Conservation (phyloP, 78 protist species). For the Guillardia theta region DNA sequence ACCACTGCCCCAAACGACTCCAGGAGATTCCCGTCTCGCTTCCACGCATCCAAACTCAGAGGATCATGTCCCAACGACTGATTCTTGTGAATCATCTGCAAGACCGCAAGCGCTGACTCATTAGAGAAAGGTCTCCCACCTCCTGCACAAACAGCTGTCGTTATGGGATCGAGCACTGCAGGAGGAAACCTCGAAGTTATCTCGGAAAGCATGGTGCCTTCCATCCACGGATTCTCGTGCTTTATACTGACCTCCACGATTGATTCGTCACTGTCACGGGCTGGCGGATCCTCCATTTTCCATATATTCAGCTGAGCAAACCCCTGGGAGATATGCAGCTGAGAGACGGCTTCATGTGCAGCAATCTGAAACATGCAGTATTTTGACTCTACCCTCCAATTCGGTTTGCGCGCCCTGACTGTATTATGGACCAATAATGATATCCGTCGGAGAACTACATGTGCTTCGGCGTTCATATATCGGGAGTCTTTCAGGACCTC, state of each 20-base stretch:
- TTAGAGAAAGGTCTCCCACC: neutral
- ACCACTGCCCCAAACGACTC: neutral
- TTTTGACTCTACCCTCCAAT: neutral
- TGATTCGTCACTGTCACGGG: neutral
- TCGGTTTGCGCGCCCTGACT: neutral
- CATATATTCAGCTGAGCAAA: neutral
- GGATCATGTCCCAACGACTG: neutral
- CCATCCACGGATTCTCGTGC: too few relatives aligned
- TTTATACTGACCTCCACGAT: neutral
- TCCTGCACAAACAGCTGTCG: neutral
- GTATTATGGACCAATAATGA: too few relatives aligned
- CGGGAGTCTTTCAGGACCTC: neutral
- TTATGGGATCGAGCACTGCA: neutral
- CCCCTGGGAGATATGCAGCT: neutral
- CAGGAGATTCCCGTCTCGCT: neutral
- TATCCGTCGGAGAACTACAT: too few relatives aligned
- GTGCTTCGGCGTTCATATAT: too few relatives aligned
- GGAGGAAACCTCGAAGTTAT: neutral
- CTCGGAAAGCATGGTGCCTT: neutral
- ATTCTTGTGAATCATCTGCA: neutral
- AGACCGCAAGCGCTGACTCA: neutral
- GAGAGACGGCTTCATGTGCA: neutral
- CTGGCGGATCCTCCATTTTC: too few relatives aligned
- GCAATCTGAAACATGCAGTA: neutral
- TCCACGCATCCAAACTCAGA: neutral